A percentile compares a stretch with the other conserved stretches of the same genome.
phyloP scores from a whole-genome alignment of 1,139 yeast genomes.

The Hyphopichia fennica region DNA sequence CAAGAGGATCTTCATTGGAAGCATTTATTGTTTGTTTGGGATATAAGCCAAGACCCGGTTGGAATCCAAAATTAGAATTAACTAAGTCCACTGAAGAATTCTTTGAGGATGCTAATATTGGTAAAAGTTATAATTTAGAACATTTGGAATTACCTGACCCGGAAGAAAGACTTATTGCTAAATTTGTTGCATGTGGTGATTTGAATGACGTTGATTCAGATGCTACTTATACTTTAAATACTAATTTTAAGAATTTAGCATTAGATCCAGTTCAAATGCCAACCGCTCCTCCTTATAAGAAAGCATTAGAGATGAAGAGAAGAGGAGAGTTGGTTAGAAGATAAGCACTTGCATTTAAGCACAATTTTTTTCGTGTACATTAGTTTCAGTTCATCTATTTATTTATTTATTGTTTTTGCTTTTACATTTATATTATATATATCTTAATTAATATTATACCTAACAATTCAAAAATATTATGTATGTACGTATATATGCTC shows the following conservation, averaged over 20 bases:
- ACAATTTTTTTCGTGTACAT: background rate
- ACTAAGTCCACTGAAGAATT: constrained; percentile 76
- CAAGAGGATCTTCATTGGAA: constrained; percentile 91
- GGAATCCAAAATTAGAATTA: constrained; percentile 68
- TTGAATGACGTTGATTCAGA: constrained; percentile 85
- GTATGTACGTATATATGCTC: no score
- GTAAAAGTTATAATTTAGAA: constrained; percentile 48
- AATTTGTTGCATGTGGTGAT: constrained; percentile 93
- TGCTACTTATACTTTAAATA: constrained; percentile 80
- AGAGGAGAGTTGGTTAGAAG: constrained; percentile 53
- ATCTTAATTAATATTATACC: no score
- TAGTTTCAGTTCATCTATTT: background rate
- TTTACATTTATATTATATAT: no score
- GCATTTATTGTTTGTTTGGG: constrained; percentile 92
- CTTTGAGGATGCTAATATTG: constrained; percentile 65
- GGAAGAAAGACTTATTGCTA: constrained; percentile 76
- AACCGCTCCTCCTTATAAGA: constrained; percentile 94
- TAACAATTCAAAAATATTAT: no score
- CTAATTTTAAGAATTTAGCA: constrained; percentile 37
- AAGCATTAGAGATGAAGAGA: constrained; percentile 85
- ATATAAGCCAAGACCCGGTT: constrained; percentile 75
- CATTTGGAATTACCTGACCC: constrained; percentile 39
- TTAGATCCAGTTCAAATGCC: constrained; percentile 93
- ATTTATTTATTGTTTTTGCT: no score
- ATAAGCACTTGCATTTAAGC: no score